Evolutionary conservation across 352 stramenopile genomes (phyloP), one percentile per base, ranked within the genome.

Genomic region (Albugo laibachii): DNA sequence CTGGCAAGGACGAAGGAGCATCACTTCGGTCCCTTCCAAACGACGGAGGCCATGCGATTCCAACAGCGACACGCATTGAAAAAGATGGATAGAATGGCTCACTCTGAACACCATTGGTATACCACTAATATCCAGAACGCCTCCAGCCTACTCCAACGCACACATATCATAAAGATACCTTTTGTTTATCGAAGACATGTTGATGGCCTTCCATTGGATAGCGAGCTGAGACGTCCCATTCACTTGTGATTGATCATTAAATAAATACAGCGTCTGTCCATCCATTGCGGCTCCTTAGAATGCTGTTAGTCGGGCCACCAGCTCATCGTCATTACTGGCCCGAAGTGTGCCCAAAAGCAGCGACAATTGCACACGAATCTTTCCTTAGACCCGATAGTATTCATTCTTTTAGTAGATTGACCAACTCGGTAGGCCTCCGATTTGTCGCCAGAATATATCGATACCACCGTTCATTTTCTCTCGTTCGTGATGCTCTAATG

Each of bases 121-220:
- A 20, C 58, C 63, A 31, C 79, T 65, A 6, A 56, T 51, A 46
- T 84, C 75, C 0, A 66, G 49, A 3, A 69, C 67, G 41, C 78
- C 58, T 13, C 74, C 75, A 10, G 72, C 77, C 55, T 70, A 82
- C 10, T 87, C 75, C 39, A 87, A 57, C 36, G 69, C 60, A 56
- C 69, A 82, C 63, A 71, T 71, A 53, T 87, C 75, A 36, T 69
- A 63, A 24, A 65, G 55, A 52, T 72, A 58, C 37, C 67, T 56
- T 16, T 67, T 63, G 34, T 57, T 69, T 47, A 60, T 55, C 36
- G 56, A 69, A 45, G 59, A 61, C 43, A 83, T 48, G 44, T 74
- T 67, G 45, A 76, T 64, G 21, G 72, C 75, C 45, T 81, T 60
- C 75, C 75, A 84, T 2, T 73, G 74, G 15, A 87, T 63, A 19